Evolutionary conservation across 371 early-diverging fungal genomes (phyloP), one percentile per base, ranked within the genome.

Genomic region (Lichtheimia corymbifera): DNA sequence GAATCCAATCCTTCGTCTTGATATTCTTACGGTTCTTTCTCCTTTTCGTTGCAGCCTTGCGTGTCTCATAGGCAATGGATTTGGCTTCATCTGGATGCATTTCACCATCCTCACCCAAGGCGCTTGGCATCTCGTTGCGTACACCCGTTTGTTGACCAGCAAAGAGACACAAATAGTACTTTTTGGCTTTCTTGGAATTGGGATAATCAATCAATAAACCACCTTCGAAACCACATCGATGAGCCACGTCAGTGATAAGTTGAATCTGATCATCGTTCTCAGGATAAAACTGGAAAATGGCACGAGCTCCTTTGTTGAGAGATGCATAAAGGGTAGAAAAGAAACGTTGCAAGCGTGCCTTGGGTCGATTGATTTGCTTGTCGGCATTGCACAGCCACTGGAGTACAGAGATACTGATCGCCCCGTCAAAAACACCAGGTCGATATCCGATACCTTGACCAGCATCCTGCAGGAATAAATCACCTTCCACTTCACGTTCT

Each of bases 341-440:
- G 74, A 99, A 99, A 5, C 91, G 84, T 49, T 77, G 77, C 13
- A 99, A 82, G 27, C 99, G 88, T 5, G 86, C 77, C 55, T 88
- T 83, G 17, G 99, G 99, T 59, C 86, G 80, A 68, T 93, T 93
- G 67, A 83, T 86, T 30, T 73, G 68, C 68, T 93, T 92, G 74
- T 98, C 98, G 5, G 97, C 97, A 70, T 98, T 97, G 74, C 98
- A 97, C 41, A 99, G 88, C 99, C 99, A 99, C 78, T 99, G 99
- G 25, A 99, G 71, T 1, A 95, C 98, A 15, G 99, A 99, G 22
- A 99, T 91, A 76, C 94, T 93, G 55, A 99, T 95, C 35, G 94
- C 95, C 14, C 97, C 99, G 72, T 99, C 99, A 84, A 99, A 99
- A 12, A 92, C 86, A 61, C 98, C 99, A 0, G 99, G 98, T 30